Evolutionary conservation across 2,329 filamentous ascomycete species (phyloP).

Genomic region (Acrocalymma vagum): DNA sequence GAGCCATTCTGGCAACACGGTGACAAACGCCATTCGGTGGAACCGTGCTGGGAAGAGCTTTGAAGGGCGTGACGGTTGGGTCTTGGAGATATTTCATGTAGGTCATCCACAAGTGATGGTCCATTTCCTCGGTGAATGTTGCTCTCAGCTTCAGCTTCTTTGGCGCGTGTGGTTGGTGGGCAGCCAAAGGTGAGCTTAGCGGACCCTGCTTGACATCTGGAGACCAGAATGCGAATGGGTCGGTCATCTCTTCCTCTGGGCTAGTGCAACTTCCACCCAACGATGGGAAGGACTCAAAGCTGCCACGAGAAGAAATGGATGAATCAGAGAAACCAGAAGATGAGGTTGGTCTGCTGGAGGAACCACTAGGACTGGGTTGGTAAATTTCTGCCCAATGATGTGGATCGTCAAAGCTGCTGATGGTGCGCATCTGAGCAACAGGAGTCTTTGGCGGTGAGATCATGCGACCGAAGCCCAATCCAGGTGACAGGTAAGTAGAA

Average conservation of each 20-base stretch:
- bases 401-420: conserved; percentile 34
- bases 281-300: conserved; percentile 64
- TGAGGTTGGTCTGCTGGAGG: conserved; percentile 64
- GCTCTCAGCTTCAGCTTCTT: conserved; percentile 55
- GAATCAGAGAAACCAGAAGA: conserved; percentile 69
- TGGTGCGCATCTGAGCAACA: conserved; percentile 48
- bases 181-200: conserved; percentile 41
- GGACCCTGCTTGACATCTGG: conserved; percentile 36
- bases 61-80: conserved; percentile 72
- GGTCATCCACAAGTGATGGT: conserved; percentile 71
- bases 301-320: conserved; percentile 67
- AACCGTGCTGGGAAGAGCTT: conserved; percentile 69
- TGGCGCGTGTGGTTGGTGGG: conserved; percentile 32
- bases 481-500: conserved; percentile 54
- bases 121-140: conserved; percentile 69
- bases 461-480: conserved; percentile 44
- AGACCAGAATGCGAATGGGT: conserved; percentile 61
- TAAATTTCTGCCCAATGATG: conserved; percentile 44
- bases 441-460: conserved; percentile 61
- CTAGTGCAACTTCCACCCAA: conserved; percentile 68
- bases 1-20: conserved; percentile 68
- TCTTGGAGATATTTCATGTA: conserved; percentile 73
- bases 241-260: conserved; percentile 65
- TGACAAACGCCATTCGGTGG: conserved; percentile 72
- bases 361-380: conserved; percentile 46